Base-by-base conservation (phyloP, 2,329 filamentous ascomycete species). In the Fusarium xyrophilum region DNA sequence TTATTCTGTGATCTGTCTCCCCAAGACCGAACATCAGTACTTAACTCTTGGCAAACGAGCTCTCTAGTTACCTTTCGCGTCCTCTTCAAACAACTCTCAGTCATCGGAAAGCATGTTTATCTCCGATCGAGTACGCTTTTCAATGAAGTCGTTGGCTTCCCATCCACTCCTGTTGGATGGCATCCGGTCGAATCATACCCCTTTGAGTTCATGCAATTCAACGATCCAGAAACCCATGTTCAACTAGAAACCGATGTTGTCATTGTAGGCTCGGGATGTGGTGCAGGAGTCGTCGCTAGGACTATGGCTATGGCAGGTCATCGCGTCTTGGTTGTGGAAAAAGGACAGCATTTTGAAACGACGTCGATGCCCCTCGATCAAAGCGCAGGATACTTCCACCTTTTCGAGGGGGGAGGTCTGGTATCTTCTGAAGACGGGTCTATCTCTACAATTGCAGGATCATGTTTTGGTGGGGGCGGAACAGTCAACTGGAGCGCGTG, bases 401-500 rank as follows among this genome's bases (percentile, higher is more conserved):
- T 56, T 19, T 56, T 56, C 15, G 54, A 56, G 4, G 21, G 25
- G 0, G 44, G 54, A 21, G 54, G 54, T 1, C 30, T 56, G 0
- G n/a, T 56, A 27, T 27, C 44, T 4, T 56, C 54, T 2, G 54
- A 56, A 2, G 54, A 56, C 10, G 54, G 44, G 3, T 56, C 54
- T 17, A 56, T 56, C 3, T 52, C 54, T 27, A 52, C 46, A 10
- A 25, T 52, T 12, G 54, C 54, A 21, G 54, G 54, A 0, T 52
- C 54, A 17, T 56, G 54, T 17, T 56, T 56, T 17, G 54, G 54
- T 2, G 54, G 54, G 27, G 54, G 54, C 8, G 54, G 54, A 33
- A 56, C 54, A 9, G 44, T 56, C 27, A 56, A 56, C 27, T 56
- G 54, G 54, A 56, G 54, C 27, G 54, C 54, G 2, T 32, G 27